phyloP scores from a whole-genome alignment of 2,329 filamentous ascomycete species.

The Aspergillaceae sp. region DNA sequence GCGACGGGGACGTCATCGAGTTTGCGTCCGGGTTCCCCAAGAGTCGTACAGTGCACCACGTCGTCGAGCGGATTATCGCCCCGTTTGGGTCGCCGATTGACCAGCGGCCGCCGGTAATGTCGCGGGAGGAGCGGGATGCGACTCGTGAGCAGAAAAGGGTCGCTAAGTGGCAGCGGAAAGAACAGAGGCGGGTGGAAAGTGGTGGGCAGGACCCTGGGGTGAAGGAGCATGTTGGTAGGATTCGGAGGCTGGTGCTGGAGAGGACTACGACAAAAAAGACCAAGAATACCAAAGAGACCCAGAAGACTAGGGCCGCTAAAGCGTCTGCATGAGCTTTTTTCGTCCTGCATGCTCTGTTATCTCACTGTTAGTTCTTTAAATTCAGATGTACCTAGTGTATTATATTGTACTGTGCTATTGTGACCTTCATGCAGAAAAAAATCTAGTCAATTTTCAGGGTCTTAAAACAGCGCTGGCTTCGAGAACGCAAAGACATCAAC shows the following conservation, averaged over 20 bases:
- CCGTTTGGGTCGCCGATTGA: slow-evolving; percentile 31
- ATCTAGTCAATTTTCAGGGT: slow-evolving; percentile 60
- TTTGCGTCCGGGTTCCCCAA: slow-evolving; percentile 34
- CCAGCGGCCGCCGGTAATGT: slow-evolving; percentile 29
- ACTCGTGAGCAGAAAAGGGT: slow-evolving; percentile 22
- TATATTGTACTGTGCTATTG: background rate
- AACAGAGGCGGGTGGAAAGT: slow-evolving; percentile 16
- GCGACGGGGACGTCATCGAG: slow-evolving; percentile 38
- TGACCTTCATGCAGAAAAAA: slow-evolving; percentile 51
- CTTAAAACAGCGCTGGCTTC: slow-evolving; percentile 58
- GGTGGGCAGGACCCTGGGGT: slow-evolving; percentile 9
- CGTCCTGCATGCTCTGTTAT: too few species aligned
- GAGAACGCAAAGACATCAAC: slow-evolving; percentile 61
- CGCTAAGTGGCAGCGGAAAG: slow-evolving; percentile 24
- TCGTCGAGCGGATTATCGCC: slow-evolving; percentile 36
- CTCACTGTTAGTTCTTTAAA: background rate
- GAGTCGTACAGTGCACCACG: slow-evolving; percentile 31
- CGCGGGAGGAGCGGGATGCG: slow-evolving; percentile 26
- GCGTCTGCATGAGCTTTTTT: too few species aligned
- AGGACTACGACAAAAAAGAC: background rate
- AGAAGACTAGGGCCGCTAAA: too few species aligned
- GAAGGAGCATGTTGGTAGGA: slow-evolving; percentile 19
- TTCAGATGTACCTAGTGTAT: slow-evolving; percentile 1
- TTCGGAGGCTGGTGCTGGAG: slow-evolving; percentile 23
- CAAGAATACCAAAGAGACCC: too few species aligned